Conservation (phyloP, 164 flowering plant species). For the Chloranthus sessilifolius region DNA sequence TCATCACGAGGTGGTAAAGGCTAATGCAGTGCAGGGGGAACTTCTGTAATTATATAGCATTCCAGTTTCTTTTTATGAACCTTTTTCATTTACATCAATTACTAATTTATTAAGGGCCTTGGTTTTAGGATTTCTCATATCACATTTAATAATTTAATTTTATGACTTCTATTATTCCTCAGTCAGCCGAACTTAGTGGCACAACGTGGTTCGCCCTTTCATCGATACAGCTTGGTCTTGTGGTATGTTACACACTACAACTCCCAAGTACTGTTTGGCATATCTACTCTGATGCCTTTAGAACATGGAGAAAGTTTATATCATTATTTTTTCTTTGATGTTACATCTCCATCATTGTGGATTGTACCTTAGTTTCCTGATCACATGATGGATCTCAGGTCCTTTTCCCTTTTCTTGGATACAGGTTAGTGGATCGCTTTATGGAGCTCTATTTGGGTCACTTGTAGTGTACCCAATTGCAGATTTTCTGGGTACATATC, state of each 20-base stretch:
- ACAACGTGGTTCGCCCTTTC: slow-evolving; percentile 84
- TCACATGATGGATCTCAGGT: too few relatives aligned
- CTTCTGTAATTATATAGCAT: too few relatives aligned
- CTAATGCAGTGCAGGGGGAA: not conserved
- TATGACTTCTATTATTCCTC: slow-evolving; percentile 5
- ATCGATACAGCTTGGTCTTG: slow-evolving; percentile 89
- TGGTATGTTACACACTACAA: slow-evolving; percentile 48
- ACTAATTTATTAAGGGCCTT: not conserved
- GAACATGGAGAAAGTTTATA: not conserved
- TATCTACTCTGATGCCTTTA: too few relatives aligned
- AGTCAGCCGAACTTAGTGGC: slow-evolving; percentile 96
- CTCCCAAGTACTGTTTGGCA: too few relatives aligned
- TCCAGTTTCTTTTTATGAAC: too few relatives aligned
- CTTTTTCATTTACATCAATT: not conserved
- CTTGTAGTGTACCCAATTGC: slow-evolving; percentile 75
- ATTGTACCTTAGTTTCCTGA: too few relatives aligned
- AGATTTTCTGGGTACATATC: slow-evolving; percentile 77
- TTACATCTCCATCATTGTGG: too few relatives aligned
- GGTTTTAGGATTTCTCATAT: not conserved
- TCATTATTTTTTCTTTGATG: too few relatives aligned
- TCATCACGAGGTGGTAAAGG: not conserved
- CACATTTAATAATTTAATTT: not conserved
- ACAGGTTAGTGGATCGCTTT: slow-evolving; percentile 93
- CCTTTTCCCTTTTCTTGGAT: slow-evolving; percentile 10
- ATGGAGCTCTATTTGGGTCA: slow-evolving; percentile 95